phyloP scores from a whole-genome alignment of 352 stramenopile genomes.

The Pythium sp. region DNA sequence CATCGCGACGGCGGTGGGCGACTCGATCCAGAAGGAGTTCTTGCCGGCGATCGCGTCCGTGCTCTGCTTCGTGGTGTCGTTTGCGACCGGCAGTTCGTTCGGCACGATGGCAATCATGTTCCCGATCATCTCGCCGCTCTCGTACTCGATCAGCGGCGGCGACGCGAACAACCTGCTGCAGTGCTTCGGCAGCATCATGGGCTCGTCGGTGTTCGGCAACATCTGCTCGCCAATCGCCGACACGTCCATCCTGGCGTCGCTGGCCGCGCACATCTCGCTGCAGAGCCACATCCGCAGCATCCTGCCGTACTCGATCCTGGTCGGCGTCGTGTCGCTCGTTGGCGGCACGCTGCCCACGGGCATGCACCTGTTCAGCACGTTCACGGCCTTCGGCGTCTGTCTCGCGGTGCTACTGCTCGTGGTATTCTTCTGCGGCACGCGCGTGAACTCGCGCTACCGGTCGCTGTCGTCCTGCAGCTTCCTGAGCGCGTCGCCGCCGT shows the following conservation, averaged over 20 bases:
- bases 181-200: constrained; percentile 87
- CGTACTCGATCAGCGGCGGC: constrained; percentile 74
- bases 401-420: constrained; percentile 68
- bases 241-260: constrained; percentile 87
- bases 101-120: constrained; percentile 94
- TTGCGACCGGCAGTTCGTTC: constrained; percentile 87
- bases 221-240: constrained; percentile 92
- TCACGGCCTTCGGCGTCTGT: constrained; percentile 77
- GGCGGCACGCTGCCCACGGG: constrained; percentile 71
- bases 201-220: constrained; percentile 86
- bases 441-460: constrained; percentile 74
- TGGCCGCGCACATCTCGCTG: constrained; percentile 72
- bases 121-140: constrained; percentile 86
- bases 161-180: constrained; percentile 82
- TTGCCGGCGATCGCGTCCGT: constrained; percentile 78
- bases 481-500: constrained; percentile 57
- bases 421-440: constrained; percentile 79
- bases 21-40: constrained; percentile 74
- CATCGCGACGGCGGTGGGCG: constrained; percentile 73
- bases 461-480: constrained; percentile 75
- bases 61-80: constrained; percentile 89
- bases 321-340: constrained; percentile 63
- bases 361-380: constrained; percentile 70
- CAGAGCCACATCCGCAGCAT: constrained; percentile 87
- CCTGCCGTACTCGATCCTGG: constrained; percentile 77